A percentile compares a stretch with the other conserved stretches of the same genome.
Conservation (phyloP, 495 filamentous ascomycete species). For the Stereocaulon alpinum region DNA sequence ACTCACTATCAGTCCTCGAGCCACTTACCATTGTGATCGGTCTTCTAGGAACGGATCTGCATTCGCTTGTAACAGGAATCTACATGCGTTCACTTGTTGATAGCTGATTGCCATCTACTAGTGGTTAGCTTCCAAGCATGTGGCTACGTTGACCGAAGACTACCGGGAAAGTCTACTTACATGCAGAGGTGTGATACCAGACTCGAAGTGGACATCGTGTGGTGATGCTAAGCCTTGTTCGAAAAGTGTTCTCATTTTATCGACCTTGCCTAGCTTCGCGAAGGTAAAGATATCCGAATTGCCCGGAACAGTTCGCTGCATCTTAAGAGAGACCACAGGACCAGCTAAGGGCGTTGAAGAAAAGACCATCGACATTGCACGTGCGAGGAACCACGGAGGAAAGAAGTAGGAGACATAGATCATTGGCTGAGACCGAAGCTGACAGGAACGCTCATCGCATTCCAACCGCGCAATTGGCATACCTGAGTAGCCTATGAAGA, state of each 20-base stretch:
- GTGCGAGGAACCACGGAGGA: neutral
- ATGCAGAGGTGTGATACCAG: neutral
- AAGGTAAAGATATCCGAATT: neutral
- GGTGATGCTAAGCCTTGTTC: neutral
- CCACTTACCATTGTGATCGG: neutral
- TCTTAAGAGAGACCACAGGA: neutral
- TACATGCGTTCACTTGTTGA: neutral
- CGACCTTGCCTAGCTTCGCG: neutral
- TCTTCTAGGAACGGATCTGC: slow-evolving; percentile 7
- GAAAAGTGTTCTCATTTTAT: slow-evolving; percentile 17
- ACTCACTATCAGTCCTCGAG: neutral
- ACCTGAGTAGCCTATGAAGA: neutral
- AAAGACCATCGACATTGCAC: neutral
- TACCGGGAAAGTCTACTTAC: neutral
- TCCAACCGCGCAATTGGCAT: neutral
- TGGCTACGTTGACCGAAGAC: neutral
- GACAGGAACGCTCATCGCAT: neutral
- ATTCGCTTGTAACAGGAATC: slow-evolving; percentile 2
- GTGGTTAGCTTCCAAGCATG: neutral
- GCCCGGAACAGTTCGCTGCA: neutral
- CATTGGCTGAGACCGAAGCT: neutral
- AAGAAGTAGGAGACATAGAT: neutral
- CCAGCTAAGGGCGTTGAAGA: neutral
- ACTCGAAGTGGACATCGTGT: neutral
- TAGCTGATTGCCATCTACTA: slow-evolving; percentile 1